These are phyloP conservation scores for Cladosporium sp. DNA, from an alignment of 2,329 filamentous ascomycete species.

Conservation along the genomic window DNA sequence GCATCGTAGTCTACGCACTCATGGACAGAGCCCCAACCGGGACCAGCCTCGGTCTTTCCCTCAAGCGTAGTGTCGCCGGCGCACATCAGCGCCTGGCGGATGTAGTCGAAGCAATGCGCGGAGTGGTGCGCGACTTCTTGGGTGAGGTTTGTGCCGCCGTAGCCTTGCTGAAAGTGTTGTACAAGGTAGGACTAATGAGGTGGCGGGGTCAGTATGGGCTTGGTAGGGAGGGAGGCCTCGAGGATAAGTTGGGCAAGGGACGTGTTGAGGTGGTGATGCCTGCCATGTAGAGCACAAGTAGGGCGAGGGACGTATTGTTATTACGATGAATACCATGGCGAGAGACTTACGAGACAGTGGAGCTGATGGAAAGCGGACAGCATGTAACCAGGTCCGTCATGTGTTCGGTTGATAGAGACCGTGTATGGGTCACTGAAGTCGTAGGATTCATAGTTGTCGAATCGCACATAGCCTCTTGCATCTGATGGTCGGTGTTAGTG, in stretches of 20 bases:
- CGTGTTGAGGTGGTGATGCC: not conserved
- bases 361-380: conserved; percentile 33
- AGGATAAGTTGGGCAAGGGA: not conserved
- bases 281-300: not conserved
- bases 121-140: conserved; percentile 28
- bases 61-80: conserved; percentile 34
- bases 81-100: conserved; percentile 34
- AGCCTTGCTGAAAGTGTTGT: conserved; percentile 18
- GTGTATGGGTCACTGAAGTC: conserved; percentile 18
- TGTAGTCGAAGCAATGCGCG: conserved; percentile 35
- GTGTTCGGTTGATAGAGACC: conserved; percentile 3
- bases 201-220: not conserved
- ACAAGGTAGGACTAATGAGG: conserved; percentile 14
- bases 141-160: conserved; percentile 24
- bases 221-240: not conserved
- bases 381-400: conserved; percentile 23
- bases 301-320: not conserved
- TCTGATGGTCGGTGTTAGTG: not conserved
- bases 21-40: conserved; percentile 15
- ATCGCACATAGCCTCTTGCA: conserved; percentile 16
- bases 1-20: conserved; percentile 18
- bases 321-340: not conserved
- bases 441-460: conserved; percentile 10
- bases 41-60: conserved; percentile 16
- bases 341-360: conserved; percentile 28